Evolutionary conservation across 192 early-diverging fungal species (phyloP), one percentile per base, ranked within the genome.

Genomic region (Coemansia sp.): DNA sequence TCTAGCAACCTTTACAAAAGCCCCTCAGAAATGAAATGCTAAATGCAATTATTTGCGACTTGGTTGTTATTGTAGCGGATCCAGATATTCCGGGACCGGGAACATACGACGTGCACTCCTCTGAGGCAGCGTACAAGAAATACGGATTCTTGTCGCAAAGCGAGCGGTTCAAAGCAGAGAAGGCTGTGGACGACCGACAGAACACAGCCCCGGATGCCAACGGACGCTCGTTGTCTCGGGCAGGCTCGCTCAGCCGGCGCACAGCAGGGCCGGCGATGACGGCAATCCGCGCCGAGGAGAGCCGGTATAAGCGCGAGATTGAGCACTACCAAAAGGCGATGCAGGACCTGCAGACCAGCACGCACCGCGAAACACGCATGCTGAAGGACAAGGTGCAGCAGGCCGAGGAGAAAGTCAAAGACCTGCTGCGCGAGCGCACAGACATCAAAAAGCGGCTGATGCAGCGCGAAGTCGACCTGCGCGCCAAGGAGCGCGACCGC

Each of bases 61-160:
- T n/a, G n/a, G n/a, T n/a, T n/a, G n/a, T n/a, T n/a, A n/a, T n/a
- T 50, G 23, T 77, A 77, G 74, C 51, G 29, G 64, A 77, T 54
- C 56, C 74, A 2, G 74, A 77, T 57, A 71, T 71, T 35, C 74
- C 74, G 21, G 64, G 67, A 21, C 68, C 74, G 0, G 74, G 75
- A 1, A 45, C 56, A 6, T 78, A 78, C 43, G 65, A 78, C 28
- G 65, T 68, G 14, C 30, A 60, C 30, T 68, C 75, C 23, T 64
- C 69, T 14, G 77, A 73, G 14, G 56, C 57, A 22, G 51, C 50
- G 14, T 69, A 80, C 58, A 73, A 80, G 24, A 69, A 61, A 44
- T 80, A 73, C 60, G 71, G 71, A 11, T 73, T 73, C 18, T 12
- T 80, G 31, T 65, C 40, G 19, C 65, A 73, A 10, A 49, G 53